Evolutionary conservation across 768 basidiomycete genomes (phyloP).

Genomic region (Pulveroboletus frians): DNA sequence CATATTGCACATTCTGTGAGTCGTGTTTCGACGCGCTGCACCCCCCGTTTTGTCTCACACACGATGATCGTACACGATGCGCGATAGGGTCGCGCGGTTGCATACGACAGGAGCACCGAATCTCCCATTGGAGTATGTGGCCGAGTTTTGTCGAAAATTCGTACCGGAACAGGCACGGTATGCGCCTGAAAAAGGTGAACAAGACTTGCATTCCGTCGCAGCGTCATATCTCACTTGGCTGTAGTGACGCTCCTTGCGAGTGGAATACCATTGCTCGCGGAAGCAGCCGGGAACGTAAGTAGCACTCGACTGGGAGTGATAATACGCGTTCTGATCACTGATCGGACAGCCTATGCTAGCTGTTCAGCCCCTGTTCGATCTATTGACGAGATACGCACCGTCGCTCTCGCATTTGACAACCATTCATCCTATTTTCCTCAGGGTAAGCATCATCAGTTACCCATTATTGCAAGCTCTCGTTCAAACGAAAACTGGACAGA

Average conservation of each 20-base stretch:
- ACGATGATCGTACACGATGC: background rate
- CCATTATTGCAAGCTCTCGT: background rate
- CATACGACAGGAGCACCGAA: conserved; percentile 32
- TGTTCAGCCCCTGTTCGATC: conserved; percentile 51
- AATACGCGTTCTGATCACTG: conserved; percentile 17
- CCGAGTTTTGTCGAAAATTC: conserved; percentile 59
- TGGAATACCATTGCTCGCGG: conserved; percentile 52
- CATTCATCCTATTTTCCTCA: conserved; percentile 64
- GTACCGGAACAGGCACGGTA: conserved; percentile 56
- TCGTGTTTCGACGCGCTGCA: conserved; percentile 1
- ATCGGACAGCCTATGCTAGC: conserved; percentile 38
- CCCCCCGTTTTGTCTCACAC: too few relatives aligned
- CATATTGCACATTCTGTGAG: conserved; percentile 70
- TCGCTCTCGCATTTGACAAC: conserved; percentile 57
- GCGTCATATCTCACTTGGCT: conserved; percentile 4
- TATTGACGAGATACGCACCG: conserved; percentile 60
- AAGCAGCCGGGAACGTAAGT: conserved; percentile 47
- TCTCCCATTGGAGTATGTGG: conserved; percentile 42
- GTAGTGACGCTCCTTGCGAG: conserved; percentile 64
- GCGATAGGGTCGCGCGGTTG: conserved; percentile 55
- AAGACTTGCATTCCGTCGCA: background rate
- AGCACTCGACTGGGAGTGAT: background rate
- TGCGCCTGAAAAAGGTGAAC: conserved; percentile 64
- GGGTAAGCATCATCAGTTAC: conserved; percentile 37
- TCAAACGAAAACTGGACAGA: conserved; percentile 32